Percentiles rank a stretch among this genome's conserved stretches.
phyloP scores from a whole-genome alignment of 805 yeast genomes.

The Barnettozyma vustinii region DNA sequence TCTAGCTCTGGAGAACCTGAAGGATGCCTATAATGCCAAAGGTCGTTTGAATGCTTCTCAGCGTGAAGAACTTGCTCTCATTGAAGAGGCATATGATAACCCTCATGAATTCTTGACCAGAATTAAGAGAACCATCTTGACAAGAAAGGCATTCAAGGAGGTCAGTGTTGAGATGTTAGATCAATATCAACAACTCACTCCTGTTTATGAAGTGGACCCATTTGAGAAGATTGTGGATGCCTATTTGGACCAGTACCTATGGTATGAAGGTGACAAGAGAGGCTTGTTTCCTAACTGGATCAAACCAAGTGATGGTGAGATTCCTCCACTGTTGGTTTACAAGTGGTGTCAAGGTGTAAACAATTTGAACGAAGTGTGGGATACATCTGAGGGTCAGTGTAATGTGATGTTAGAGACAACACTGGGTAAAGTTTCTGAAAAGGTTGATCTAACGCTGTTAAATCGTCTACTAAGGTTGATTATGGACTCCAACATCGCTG shows the following conservation, averaged over 20 bases:
- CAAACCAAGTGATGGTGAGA: slow-evolving; percentile 90
- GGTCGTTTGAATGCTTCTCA: slow-evolving; percentile 80
- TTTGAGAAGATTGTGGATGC: slow-evolving; percentile 95
- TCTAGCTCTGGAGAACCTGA: slow-evolving; percentile 82
- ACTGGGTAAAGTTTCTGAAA: slow-evolving; percentile 68
- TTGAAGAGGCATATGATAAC: slow-evolving; percentile 94
- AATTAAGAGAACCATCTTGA: slow-evolving; percentile 72
- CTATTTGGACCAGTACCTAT: slow-evolving; percentile 86
- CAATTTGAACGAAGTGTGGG: slow-evolving; percentile 76
- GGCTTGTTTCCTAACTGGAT: slow-evolving; percentile 92
- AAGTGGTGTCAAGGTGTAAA: slow-evolving; percentile 94
- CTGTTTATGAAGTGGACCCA: slow-evolving; percentile 87
- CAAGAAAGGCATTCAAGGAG: slow-evolving; percentile 91
- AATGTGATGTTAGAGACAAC: slow-evolving; percentile 81
- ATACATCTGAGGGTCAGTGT: slow-evolving; percentile 63
- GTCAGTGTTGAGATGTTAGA: slow-evolving; percentile 88
- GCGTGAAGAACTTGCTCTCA: slow-evolving; percentile 86
- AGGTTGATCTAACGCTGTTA: slow-evolving; percentile 80
- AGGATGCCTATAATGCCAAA: slow-evolving; percentile 70
- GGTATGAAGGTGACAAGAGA: slow-evolving; percentile 92
- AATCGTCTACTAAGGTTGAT: slow-evolving; percentile 76
- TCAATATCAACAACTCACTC: slow-evolving; percentile 73
- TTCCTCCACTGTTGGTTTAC: slow-evolving; percentile 86
- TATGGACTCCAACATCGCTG: slow-evolving; percentile 88
- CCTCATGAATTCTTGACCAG: slow-evolving; percentile 91